phyloP scores from a whole-genome alignment of 371 early-diverging fungal species.

The Mortierella sp. region DNA sequence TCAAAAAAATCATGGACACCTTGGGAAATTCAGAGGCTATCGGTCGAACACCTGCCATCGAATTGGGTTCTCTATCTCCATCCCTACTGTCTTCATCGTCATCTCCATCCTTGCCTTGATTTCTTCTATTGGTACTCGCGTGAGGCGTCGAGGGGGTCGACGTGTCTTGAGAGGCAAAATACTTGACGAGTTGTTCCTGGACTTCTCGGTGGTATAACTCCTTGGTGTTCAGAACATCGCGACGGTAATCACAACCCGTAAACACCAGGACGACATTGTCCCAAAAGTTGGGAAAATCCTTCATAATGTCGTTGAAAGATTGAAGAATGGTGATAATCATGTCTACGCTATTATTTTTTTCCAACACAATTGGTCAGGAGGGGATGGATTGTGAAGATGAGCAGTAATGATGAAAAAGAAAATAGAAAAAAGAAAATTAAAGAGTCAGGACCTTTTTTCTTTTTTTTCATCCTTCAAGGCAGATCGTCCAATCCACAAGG shows the following conservation, averaged over 20 bases:
- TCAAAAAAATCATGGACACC: constrained; percentile 44
- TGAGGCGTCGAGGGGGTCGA: background rate
- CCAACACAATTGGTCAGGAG: too few relatives aligned
- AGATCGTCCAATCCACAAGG: too few relatives aligned
- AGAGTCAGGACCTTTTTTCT: background rate
- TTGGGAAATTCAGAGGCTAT: background rate
- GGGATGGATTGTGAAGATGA: background rate
- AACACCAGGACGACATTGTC: constrained; percentile 63
- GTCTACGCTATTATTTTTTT: constrained; percentile 36
- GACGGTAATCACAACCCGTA: constrained; percentile 60
- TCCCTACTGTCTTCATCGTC: background rate
- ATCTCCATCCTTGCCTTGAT: background rate
- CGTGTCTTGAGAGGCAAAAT: constrained; percentile 10
- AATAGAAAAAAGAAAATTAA: background rate
- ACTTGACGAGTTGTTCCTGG: constrained; percentile 31
- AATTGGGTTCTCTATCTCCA: background rate
- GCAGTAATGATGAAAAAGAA: background rate
- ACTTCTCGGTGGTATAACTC: constrained; percentile 43
- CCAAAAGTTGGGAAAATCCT: constrained; percentile 59
- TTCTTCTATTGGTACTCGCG: too few relatives aligned
- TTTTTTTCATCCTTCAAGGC: too few relatives aligned
- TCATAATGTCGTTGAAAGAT: constrained; percentile 60
- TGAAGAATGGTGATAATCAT: constrained; percentile 56
- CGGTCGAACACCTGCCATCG: background rate
- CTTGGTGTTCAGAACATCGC: constrained; percentile 46